These are phyloP conservation scores for Cordyceps militaris DNA, from an alignment of 2,329 filamentous ascomycete genomes.

Conservation along the genomic window DNA sequence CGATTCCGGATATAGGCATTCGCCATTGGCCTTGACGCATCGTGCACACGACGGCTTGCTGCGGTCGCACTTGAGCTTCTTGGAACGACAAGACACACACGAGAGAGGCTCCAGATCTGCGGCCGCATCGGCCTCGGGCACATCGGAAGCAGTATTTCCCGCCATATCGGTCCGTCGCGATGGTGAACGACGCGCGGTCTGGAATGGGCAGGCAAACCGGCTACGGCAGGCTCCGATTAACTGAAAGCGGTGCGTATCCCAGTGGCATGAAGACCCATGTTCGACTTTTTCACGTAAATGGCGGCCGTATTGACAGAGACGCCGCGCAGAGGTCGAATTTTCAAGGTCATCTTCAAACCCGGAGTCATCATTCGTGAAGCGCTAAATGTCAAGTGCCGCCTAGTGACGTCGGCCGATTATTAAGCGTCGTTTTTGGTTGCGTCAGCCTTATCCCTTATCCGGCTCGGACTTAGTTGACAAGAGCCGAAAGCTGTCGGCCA, in stretches of 20 bases:
- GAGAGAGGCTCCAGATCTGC: conserved; percentile 50
- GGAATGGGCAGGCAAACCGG: not conserved
- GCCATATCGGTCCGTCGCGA: conserved; percentile 2
- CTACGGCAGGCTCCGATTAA: not conserved
- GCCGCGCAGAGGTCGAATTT: not conserved
- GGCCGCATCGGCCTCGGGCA: not conserved
- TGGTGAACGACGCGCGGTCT: not conserved
- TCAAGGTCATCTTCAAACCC: not conserved
- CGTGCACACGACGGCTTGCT: conserved; percentile 71
- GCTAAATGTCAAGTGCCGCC: not conserved
- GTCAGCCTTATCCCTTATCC: not conserved
- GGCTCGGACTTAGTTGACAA: not conserved
- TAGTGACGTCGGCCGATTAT: conserved; percentile 1
- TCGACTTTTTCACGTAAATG: not conserved
- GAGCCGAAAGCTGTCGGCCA: not conserved
- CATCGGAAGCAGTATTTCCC: not conserved
- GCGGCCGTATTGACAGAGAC: not conserved
- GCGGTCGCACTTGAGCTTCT: conserved; percentile 85
- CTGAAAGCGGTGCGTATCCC: not conserved
- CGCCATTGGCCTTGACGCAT: conserved; percentile 65
- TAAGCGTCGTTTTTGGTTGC: not conserved
- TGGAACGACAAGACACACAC: conserved; percentile 73
- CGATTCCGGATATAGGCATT: conserved; percentile 84
- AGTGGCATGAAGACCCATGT: not conserved
- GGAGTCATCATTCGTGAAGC: conserved; percentile 1